These are phyloP conservation scores for Phylloporus sp. DNA, from an alignment of 768 basidiomycete genomes.

Conservation along the genomic window DNA sequence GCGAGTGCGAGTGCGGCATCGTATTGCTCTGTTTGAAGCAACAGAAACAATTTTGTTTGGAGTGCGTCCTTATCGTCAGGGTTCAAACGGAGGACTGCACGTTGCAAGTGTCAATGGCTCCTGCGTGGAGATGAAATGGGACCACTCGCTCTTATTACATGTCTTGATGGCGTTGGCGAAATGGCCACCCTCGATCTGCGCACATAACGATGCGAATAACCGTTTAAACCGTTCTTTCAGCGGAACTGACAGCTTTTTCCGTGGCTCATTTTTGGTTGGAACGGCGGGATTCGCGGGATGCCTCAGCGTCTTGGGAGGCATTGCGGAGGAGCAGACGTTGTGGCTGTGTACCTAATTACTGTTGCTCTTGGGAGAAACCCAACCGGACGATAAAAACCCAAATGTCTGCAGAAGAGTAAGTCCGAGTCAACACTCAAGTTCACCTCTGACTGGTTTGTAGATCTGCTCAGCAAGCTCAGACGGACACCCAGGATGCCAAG, in stretches of 20 bases:
- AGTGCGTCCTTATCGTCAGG: slow-evolving; percentile 68
- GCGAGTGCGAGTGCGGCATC: slow-evolving; percentile 62
- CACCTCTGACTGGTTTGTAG: slow-evolving; percentile 15
- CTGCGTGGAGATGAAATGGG: slow-evolving; percentile 18
- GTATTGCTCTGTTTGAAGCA: slow-evolving; percentile 86
- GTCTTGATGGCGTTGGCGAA: slow-evolving; percentile 85
- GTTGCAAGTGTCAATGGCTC: slow-evolving; percentile 16
- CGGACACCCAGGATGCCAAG: slow-evolving; percentile 31
- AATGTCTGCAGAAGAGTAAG: slow-evolving; percentile 58
- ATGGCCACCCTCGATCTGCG: slow-evolving; percentile 89
- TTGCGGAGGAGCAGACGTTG: slow-evolving; percentile 1
- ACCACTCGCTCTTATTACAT: slow-evolving; percentile 79
- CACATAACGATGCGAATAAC: slow-evolving; percentile 74
- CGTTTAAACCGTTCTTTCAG: slow-evolving; percentile 41
- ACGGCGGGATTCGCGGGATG: slow-evolving; percentile 3
- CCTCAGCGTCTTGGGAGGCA: slow-evolving; percentile 19
- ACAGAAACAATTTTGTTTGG: slow-evolving; percentile 82
- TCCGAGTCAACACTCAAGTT: neutral
- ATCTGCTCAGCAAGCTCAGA: slow-evolving; percentile 29
- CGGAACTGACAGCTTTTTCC: slow-evolving; percentile 21
- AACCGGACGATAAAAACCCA: slow-evolving; percentile 18
- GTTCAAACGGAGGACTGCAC: slow-evolving; percentile 65
- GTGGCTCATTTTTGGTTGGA: slow-evolving; percentile 7
- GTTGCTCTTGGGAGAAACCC: neutral
- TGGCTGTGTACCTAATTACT: slow-evolving; percentile 24